phyloP scores from a whole-genome alignment of 2,329 filamentous ascomycete species.

The Diplodia scrobiculata region DNA sequence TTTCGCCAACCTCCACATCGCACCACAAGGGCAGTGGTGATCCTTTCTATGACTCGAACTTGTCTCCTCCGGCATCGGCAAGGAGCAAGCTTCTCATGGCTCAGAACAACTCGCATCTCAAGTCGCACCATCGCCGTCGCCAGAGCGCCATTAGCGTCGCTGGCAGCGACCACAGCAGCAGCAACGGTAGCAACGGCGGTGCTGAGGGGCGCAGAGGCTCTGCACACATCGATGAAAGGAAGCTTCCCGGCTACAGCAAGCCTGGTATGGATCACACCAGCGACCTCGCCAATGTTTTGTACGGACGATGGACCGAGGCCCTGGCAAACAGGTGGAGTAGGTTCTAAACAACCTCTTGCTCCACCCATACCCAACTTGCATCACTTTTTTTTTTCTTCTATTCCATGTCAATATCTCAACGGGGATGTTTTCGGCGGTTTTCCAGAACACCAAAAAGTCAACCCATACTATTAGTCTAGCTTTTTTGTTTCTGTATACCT shows the following conservation, averaged over 20 bases:
- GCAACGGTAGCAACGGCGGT: slow-evolving; percentile 12
- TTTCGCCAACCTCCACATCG: slow-evolving; percentile 35
- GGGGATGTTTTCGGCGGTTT: neutral
- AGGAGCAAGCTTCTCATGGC: slow-evolving; percentile 70
- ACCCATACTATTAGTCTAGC: slow-evolving; percentile 6
- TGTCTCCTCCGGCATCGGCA: neutral
- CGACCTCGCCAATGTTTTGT: slow-evolving; percentile 85
- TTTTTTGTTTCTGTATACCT: slow-evolving; percentile 12
- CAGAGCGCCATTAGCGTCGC: slow-evolving; percentile 40
- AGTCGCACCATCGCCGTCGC: slow-evolving; percentile 65
- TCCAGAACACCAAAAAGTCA: neutral
- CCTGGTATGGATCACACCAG: slow-evolving; percentile 91
- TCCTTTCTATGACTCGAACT: slow-evolving; percentile 6
- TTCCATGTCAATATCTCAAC: slow-evolving; percentile 15
- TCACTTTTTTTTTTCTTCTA: neutral
- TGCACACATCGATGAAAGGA: slow-evolving; percentile 53
- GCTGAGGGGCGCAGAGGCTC: slow-evolving; percentile 15
- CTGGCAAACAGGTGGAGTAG: slow-evolving; percentile 59
- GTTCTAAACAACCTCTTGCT: neutral
- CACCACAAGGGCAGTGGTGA: slow-evolving; percentile 37
- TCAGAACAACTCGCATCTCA: slow-evolving; percentile 81
- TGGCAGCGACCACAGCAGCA: slow-evolving; percentile 27
- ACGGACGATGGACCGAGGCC: slow-evolving; percentile 85
- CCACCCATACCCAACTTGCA: neutral
- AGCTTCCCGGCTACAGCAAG: slow-evolving; percentile 60